Evolutionary conservation across 306 rosid genomes (phyloP).

Genomic region (Citrullus colocynthis): DNA sequence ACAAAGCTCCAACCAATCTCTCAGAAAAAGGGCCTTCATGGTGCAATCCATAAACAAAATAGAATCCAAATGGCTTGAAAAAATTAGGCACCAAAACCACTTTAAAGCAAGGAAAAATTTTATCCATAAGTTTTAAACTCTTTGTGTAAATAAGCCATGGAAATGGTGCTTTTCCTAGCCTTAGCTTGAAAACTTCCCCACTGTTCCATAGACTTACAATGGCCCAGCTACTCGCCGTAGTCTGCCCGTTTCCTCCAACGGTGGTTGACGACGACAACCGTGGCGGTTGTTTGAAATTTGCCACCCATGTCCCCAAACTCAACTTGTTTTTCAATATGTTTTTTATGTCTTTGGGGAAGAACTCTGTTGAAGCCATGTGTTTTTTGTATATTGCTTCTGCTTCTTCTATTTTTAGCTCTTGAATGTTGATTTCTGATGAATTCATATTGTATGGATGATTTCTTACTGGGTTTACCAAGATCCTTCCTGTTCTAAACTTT

Average conservation of each 20-base stretch:
- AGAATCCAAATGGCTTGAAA: constrained; percentile 73
- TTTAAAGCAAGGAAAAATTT: constrained; percentile 67
- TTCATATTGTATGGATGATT: constrained; percentile 15
- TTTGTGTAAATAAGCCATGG: constrained; percentile 49
- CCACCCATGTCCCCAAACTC: constrained; percentile 85
- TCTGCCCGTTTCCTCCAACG: constrained; percentile 8
- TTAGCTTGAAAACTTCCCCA: constrained; percentile 54
- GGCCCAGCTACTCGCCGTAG: constrained; percentile 52
- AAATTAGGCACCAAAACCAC: constrained; percentile 54
- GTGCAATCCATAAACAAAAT: constrained; percentile 71
- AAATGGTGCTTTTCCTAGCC: constrained; percentile 62
- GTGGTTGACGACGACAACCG: background rate
- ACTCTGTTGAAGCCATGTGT: constrained; percentile 53
- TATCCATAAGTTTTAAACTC: constrained; percentile 48
- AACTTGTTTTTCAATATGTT: constrained; percentile 46
- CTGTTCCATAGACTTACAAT: constrained; percentile 88
- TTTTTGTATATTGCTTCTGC: constrained; percentile 59
- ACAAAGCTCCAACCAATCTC: constrained; percentile 48
- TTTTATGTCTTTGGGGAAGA: constrained; percentile 71
- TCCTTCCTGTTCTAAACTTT: constrained; percentile 59
- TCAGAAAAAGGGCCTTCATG: constrained; percentile 63
- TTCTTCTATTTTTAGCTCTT: constrained; percentile 50
- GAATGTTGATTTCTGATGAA: constrained; percentile 37
- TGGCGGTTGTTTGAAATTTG: constrained; percentile 40
- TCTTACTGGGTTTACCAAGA: constrained; percentile 68